Base-by-base conservation (phyloP, 208 protist genomes). In the Trypanosoma melophagium region DNA sequence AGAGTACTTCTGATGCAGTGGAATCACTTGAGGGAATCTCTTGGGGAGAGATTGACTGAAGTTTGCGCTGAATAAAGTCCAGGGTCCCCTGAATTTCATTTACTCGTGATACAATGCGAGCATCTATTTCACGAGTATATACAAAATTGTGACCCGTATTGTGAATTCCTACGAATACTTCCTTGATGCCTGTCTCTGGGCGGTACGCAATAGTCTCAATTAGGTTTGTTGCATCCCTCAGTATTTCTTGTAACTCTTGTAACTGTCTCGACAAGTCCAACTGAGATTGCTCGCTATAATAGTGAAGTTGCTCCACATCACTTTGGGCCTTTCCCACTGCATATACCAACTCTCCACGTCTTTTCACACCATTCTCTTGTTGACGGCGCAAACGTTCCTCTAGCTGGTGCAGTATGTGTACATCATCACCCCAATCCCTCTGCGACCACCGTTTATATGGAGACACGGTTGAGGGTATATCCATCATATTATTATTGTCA, bases 241-340 rank as follows among this genome's bases (percentile, higher is more conserved):
- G 38, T 28, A 56, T 19, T 24, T 47, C 35, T 45, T 35, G 50
- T 40, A 66, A 40, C 50, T 12, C 12, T 28, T 47, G 25, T 13
- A 66, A 24, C 9, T 35, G 24, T 3, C 7, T 51, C 3, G 55
- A 9, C 3, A 44, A 45, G 22, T 66, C 61, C 16, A 47, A 31
- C 19, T 49, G 16, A 9, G 17, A 56, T 21, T 28, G 16, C 21
- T 25, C 35, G 10, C 19, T 28, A 45, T 28, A 44, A 12, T 24
- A 38, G 35, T 53, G 53, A 9, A 41, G 1, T 21, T 53, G 40
- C 12, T 69, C 53, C 25, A 54, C 28, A 25, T 69, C 53, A 17
- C 40, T 51, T 41, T 60, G 41, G 9, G 42, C 53, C 25, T 69
- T 22, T 3, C 44, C 63, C 14, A 69, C 50, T 14, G 53, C 63